Percentiles rank a stretch among this genome's conserved stretches.
phyloP scores from a whole-genome alignment of 306 rosid species.

The Cicer yamashitae region DNA sequence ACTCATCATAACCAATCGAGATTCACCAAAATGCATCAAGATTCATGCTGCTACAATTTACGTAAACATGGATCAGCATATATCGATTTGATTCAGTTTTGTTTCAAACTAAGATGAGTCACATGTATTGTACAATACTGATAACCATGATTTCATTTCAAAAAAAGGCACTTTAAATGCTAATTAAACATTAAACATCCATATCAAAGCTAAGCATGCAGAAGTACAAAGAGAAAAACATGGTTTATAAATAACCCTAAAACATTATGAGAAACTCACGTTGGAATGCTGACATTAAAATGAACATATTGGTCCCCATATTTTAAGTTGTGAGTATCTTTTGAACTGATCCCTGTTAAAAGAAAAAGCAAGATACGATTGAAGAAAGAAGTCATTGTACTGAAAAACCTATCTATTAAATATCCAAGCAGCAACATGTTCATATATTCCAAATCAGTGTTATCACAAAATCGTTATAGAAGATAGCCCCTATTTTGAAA shows the following conservation, averaged over 20 bases:
- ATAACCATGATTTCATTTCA: background rate
- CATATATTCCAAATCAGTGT: conserved; percentile 7
- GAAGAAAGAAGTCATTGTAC: conserved; percentile 19
- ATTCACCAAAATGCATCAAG: background rate
- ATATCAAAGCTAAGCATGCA: background rate
- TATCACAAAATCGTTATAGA: background rate
- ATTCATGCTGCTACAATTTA: background rate
- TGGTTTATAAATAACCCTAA: background rate
- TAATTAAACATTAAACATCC: background rate
- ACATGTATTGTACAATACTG: background rate
- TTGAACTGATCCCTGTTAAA: conserved; percentile 69
- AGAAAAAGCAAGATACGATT: conserved; percentile 13
- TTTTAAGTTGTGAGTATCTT: conserved; percentile 54
- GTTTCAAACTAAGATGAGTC: background rate
- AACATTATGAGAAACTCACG: conserved; percentile 53
- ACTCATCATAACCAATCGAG: too few species aligned
- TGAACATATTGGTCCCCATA: conserved; percentile 92
- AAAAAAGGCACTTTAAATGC: conserved; percentile 12
- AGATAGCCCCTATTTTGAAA: background rate
- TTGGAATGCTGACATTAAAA: conserved; percentile 90
- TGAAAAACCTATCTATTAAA: background rate
- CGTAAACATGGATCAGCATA: background rate
- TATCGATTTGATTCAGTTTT: background rate
- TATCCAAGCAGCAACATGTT: conserved; percentile 2
- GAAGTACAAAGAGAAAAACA: background rate